Conservation (phyloP, 495 filamentous ascomycete genomes). For the Hapsidospora chrysogenum region DNA sequence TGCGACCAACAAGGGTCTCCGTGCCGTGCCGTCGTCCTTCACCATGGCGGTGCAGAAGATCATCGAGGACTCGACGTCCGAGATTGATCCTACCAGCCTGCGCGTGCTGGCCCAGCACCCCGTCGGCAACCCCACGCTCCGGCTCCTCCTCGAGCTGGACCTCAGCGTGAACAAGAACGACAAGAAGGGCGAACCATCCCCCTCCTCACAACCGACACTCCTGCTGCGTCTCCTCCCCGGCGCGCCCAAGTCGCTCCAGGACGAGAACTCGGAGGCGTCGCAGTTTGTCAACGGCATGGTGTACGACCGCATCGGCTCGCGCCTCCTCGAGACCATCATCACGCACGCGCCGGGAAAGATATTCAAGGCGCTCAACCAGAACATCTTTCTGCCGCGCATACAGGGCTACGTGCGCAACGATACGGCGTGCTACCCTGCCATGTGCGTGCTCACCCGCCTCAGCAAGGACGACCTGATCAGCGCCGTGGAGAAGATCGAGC, state of each 20-base stretch:
- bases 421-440: constrained; percentile 71
- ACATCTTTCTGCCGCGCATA: constrained; percentile 59
- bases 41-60: constrained; percentile 57
- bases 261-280: constrained; percentile 21
- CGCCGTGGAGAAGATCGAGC: constrained; percentile 47
- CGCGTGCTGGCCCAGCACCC: constrained; percentile 71
- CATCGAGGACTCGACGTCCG: constrained; percentile 51
- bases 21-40: constrained; percentile 65
- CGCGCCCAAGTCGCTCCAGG: constrained; percentile 24
- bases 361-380: constrained; percentile 69
- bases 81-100: constrained; percentile 54
- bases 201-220: constrained; percentile 10
- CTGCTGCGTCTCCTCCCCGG: constrained; percentile 24
- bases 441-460: constrained; percentile 62
- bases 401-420: constrained; percentile 69
- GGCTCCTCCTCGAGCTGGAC: constrained; percentile 74
- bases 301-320: constrained; percentile 79
- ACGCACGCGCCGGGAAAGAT: constrained; percentile 63
- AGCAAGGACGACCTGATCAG: constrained; percentile 65
- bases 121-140: constrained; percentile 76
- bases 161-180: constrained; percentile 48
- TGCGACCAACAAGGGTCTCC: constrained; percentile 7
- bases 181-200: constrained; percentile 18
- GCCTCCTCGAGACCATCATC: constrained; percentile 74
- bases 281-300: constrained; percentile 70